Percentiles rank a stretch among this genome's conserved stretches.
These are phyloP conservation scores for Pseudocercospora pini-densiflorae DNA, from an alignment of 2,329 filamentous ascomycete genomes.

Conservation along the genomic window DNA sequence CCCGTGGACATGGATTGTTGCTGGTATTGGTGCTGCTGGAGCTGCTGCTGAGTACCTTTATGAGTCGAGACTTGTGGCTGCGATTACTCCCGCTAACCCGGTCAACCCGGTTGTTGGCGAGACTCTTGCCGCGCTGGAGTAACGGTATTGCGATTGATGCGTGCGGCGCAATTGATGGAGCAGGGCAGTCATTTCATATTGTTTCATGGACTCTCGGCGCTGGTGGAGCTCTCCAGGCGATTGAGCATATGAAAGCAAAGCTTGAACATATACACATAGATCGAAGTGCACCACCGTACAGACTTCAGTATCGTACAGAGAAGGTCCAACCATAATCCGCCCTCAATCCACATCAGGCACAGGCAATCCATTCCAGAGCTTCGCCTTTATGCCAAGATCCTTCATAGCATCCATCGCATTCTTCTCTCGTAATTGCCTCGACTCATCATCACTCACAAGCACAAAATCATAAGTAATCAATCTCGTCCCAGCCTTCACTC, in stretches of 20 bases:
- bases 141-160: neutral
- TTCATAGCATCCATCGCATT: slow-evolving; percentile 70
- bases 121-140: slow-evolving; percentile 18
- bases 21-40: slow-evolving; percentile 56
- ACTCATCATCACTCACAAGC: slow-evolving; percentile 72
- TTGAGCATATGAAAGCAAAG: no score
- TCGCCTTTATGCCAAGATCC: slow-evolving; percentile 69
- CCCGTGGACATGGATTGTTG: slow-evolving; percentile 60
- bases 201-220: no score
- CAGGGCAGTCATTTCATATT: neutral
- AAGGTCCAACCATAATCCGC: neutral
- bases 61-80: slow-evolving; percentile 9
- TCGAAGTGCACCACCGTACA: no score
- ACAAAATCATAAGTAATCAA: slow-evolving; percentile 71
- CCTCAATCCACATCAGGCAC: slow-evolving; percentile 68
- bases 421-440: slow-evolving; percentile 66
- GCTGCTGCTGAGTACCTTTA: slow-evolving; percentile 35
- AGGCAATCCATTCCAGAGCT: slow-evolving; percentile 75
- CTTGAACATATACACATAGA: no score
- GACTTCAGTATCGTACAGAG: neutral
- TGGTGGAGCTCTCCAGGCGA: no score
- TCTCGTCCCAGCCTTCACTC: slow-evolving; percentile 65
- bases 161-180: neutral
- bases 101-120: slow-evolving; percentile 10
- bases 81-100: neutral